Evolutionary conservation across 2,329 filamentous ascomycete genomes (phyloP).

Genomic region (Cercospora zeina): DNA sequence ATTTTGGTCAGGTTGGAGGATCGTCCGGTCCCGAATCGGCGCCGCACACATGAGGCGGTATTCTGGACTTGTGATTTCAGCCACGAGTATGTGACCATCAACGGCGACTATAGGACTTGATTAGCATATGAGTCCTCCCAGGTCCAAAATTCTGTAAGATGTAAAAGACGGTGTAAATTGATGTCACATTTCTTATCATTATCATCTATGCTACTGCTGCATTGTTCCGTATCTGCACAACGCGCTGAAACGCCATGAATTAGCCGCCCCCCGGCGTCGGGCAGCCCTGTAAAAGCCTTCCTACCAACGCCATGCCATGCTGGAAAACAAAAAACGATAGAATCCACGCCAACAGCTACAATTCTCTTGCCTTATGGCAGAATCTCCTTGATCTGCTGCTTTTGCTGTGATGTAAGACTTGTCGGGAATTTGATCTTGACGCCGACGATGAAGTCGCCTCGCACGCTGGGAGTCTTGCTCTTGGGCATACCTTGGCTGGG

Average conservation of each 20-base stretch:
- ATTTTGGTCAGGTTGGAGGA: conserved; percentile 74
- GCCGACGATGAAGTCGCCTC: conserved; percentile 84
- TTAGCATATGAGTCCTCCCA: neutral
- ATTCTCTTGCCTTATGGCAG: conserved; percentile 48
- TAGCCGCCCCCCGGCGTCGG: neutral
- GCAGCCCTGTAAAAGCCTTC: neutral
- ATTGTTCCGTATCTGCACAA: conserved; percentile 7
- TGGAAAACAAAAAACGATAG: neutral
- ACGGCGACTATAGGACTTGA: conserved; percentile 65
- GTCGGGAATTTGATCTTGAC: conserved; percentile 93
- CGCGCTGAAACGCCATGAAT: conserved; percentile 3
- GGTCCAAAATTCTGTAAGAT: neutral
- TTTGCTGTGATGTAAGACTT: conserved; percentile 73
- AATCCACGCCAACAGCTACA: neutral
- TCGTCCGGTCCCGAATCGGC: conserved; percentile 16
- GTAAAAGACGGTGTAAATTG: neutral
- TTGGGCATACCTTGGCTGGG: conserved; percentile 91
- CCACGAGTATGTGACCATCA: conserved; percentile 75
- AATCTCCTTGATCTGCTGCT: conserved; percentile 76
- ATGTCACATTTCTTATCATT: conserved; percentile 10
- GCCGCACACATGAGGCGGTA: conserved; percentile 55
- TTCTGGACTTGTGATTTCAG: conserved; percentile 89
- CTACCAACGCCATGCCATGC: conserved; percentile 15
- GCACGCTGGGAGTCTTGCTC: conserved; percentile 79
- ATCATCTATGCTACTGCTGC: conserved; percentile 11